A percentile compares a stretch with the other conserved stretches of the same genome.
Evolutionary conservation across 2,329 filamentous ascomycete genomes (phyloP).

Genomic region (Arthrobotrys sinensis): DNA sequence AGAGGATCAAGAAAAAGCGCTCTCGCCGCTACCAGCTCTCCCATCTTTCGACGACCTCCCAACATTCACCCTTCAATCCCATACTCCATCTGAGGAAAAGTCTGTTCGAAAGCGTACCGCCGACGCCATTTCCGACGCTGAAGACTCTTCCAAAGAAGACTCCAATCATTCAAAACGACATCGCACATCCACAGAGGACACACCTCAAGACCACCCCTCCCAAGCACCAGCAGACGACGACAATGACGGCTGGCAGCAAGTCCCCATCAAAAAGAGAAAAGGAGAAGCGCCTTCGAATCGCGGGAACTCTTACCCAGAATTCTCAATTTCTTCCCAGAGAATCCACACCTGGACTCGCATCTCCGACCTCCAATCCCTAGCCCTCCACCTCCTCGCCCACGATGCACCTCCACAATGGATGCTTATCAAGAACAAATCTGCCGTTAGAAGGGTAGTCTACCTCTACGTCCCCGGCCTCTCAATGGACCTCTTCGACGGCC

Average conservation of each 20-base stretch:
- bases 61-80: conserved; percentile 40
- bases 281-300: conserved; percentile 53
- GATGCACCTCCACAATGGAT: conserved; percentile 78
- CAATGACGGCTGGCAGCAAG: conserved; percentile 44
- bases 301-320: conserved; percentile 63
- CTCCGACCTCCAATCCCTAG: conserved; percentile 75
- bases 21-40: conserved; percentile 45
- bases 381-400: conserved; percentile 79
- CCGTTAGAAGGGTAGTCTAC: conserved; percentile 84
- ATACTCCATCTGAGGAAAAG: not conserved
- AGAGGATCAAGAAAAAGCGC: conserved; percentile 17
- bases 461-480: conserved; percentile 95
- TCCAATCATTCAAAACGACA: conserved; percentile 33
- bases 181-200: conserved; percentile 1
- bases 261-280: conserved; percentile 62
- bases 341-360: conserved; percentile 76
- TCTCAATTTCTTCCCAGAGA: conserved; percentile 66
- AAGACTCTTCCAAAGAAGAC: conserved; percentile 20
- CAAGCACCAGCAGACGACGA: not conserved
- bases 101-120: conserved; percentile 30
- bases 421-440: conserved; percentile 74
- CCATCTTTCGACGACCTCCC: conserved; percentile 53
- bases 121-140: conserved; percentile 26
- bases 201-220: not conserved
- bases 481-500: conserved; percentile 85